Evolutionary conservation across 164 flowering plant species (phyloP), one percentile per base, ranked within the genome.

Genomic region (Kingdonia uniflora): DNA sequence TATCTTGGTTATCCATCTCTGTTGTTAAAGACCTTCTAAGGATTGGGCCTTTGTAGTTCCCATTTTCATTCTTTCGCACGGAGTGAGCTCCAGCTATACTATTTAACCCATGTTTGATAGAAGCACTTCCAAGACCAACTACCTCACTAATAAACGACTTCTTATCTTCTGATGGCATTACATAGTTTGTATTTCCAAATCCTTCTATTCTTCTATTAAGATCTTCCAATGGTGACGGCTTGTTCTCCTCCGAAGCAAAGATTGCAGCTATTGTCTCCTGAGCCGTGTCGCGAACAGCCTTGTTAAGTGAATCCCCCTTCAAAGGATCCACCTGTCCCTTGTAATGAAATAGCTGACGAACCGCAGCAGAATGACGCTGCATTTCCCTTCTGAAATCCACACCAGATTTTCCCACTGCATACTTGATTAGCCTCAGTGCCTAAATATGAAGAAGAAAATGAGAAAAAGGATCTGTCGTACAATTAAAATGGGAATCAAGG

Each of bases 301-400:
- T 94, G 59, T 94, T 94, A 29, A 80, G 79, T 0, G 97, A 83
- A 80, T 89, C 99, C 16, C 92, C 99, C 49, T 85, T 88, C 61
- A 94, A 56, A 60, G 95, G 86, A 73, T 94, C 97, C 21, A 61
- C 46, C 41, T 86, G 82, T 14, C 97, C 97, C 77, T 77, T 94
- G 71, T 86, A 85, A 62, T 94, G 99, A 61, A 80, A 71, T 57
- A 94, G 75, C 54, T 82, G 89, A 8, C 89, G 82, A 41, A 94
- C 72, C 14, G 85, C 85, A 40, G 69, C 81, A 1, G 97, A 89
- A 63, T 83, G 70, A 51, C 97, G 76, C 68, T 94, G 99, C 95
- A 94, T 86, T 74, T 94, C 96, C 65, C 97, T 81, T 64, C 89
- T 74, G 63, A 94, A 94, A 58, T 94, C 99, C 57, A 71, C 80